These are phyloP conservation scores for Sporopachydermia lactativora DNA, from an alignment of 805 yeast species.

Conservation along the genomic window DNA sequence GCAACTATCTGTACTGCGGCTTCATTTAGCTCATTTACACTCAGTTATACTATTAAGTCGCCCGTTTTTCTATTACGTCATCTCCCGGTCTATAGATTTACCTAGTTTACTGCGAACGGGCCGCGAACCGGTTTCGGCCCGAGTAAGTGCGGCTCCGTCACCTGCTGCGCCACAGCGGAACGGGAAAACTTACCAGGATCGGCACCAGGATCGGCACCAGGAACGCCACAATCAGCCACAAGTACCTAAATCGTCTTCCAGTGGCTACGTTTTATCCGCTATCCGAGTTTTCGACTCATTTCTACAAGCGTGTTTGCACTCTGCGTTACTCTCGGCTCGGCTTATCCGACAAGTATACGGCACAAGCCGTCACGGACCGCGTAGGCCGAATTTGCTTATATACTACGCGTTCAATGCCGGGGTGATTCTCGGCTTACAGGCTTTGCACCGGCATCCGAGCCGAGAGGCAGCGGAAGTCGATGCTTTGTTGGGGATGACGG, in stretches of 20 bases:
- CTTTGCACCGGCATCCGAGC: background rate
- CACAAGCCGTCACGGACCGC: background rate
- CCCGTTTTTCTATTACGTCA: constrained; percentile 10
- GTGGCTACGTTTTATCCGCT: background rate
- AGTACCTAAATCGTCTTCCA: background rate
- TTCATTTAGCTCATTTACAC: constrained; percentile 13
- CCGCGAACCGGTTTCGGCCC: no score
- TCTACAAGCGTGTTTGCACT: constrained; percentile 2
- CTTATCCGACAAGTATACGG: background rate
- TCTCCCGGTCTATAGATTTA: constrained; percentile 3
- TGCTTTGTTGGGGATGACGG: background rate
- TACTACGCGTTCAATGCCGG: constrained; percentile 2
- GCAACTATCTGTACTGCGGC: constrained; percentile 5
- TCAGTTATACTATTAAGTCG: constrained; percentile 12
- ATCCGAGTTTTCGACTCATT: background rate
- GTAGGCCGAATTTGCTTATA: background rate
- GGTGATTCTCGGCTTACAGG: constrained; percentile 2
- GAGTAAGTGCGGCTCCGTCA: no score
- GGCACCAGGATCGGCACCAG: background rate
- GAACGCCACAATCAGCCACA: background rate
- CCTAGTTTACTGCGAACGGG: background rate
- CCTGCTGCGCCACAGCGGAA: no score
- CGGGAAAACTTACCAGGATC: background rate
- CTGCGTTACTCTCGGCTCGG: constrained; percentile 1
- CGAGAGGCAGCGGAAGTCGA: background rate